Conservation (phyloP, 2,329 filamentous ascomycete species). For the Xylaria digitata region DNA sequence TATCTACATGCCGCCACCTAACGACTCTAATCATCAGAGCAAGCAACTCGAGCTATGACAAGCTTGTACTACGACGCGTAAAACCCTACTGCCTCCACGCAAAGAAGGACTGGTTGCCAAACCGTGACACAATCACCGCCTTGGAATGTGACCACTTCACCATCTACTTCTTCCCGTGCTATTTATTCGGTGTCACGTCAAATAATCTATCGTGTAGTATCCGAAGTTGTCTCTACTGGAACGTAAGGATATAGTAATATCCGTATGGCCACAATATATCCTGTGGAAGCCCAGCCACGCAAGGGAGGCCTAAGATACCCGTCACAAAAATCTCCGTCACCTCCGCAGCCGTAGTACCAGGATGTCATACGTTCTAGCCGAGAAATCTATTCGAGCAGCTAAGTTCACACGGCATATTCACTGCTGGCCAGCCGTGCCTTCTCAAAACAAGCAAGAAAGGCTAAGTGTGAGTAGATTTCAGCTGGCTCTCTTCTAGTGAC, state of each 20-base stretch:
- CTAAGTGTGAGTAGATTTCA: not conserved
- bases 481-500: too few relatives aligned
- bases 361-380: not conserved
- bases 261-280: not conserved
- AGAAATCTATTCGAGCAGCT: not conserved
- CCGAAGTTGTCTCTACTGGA: conserved; percentile 3
- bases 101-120: not conserved
- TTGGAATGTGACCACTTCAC: not conserved
- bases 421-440: too few relatives aligned
- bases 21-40: too few relatives aligned
- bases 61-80: not conserved
- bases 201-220: not conserved
- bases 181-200: not conserved
- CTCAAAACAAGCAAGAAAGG: not conserved
- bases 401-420: not conserved
- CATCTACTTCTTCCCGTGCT: not conserved
- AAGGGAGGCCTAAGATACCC: conserved; percentile 7
- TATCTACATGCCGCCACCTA: too few relatives aligned
- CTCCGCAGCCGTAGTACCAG: not conserved
- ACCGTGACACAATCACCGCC: not conserved
- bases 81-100: not conserved
- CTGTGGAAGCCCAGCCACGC: not conserved
- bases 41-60: too few relatives aligned
- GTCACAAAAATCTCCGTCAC: not conserved
- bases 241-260: conserved; percentile 11